Percentiles rank a stretch among this genome's conserved stretches.
Conservation (phyloP, 1,284 basidiomycete species). For the Boletus semigastroideus region DNA sequence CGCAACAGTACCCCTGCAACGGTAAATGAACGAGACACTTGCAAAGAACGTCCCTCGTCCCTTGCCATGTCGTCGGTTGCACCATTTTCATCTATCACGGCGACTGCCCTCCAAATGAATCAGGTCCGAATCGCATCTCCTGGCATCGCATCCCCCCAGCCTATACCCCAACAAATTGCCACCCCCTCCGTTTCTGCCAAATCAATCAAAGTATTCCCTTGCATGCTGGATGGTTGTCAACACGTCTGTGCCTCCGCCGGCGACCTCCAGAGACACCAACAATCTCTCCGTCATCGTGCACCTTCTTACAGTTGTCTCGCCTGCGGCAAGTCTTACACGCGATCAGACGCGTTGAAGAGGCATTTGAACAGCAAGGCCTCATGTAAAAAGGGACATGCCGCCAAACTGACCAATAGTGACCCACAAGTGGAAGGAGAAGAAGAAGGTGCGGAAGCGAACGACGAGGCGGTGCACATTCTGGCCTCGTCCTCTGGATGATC, state of each 20-base stretch:
- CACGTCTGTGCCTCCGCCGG: slow-evolving; percentile 30
- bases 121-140: slow-evolving; percentile 19
- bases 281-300: slow-evolving; percentile 28
- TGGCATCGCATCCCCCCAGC: neutral
- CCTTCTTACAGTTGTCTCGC: slow-evolving; percentile 25
- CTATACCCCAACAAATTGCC: neutral
- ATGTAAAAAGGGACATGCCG: slow-evolving; percentile 26
- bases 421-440: slow-evolving; percentile 8
- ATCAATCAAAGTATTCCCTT: slow-evolving; percentile 21
- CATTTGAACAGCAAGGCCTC: slow-evolving; percentile 30
- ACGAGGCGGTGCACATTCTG: slow-evolving; percentile 15
- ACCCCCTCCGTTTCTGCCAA: neutral
- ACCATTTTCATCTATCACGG: slow-evolving; percentile 10
- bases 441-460: slow-evolving; percentile 16
- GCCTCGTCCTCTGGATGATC: neutral
- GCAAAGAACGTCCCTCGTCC: neutral
- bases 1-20: neutral
- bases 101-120: slow-evolving; percentile 18
- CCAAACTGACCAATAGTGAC: slow-evolving; percentile 7
- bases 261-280: slow-evolving; percentile 30
- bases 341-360: slow-evolving; percentile 32
- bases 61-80: neutral
- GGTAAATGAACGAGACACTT: neutral
- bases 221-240: slow-evolving; percentile 22
- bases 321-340: slow-evolving; percentile 31